These are phyloP conservation scores for Fusarium praegraminearum DNA, from an alignment of 2,329 filamentous ascomycete species.

Conservation along the genomic window DNA sequence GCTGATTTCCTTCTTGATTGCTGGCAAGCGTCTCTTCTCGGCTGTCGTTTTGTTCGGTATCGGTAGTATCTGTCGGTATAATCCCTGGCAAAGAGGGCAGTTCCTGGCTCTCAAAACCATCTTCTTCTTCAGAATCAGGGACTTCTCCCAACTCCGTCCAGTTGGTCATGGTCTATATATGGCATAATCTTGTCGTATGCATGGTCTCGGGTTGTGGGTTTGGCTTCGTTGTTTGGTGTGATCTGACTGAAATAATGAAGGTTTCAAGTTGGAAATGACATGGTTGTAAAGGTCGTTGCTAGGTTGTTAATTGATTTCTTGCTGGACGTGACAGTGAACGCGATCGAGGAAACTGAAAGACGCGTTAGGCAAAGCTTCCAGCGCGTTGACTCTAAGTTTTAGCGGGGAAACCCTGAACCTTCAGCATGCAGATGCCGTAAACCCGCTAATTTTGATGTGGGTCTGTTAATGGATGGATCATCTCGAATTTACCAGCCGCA, in stretches of 20 bases:
- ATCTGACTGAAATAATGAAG: slow-evolving; percentile 2
- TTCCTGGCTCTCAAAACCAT: slow-evolving; percentile 56
- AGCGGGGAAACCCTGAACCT: slow-evolving; percentile 23
- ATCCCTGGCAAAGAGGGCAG: slow-evolving; percentile 17
- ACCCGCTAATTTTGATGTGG: slow-evolving; percentile 20
- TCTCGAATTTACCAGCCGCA: slow-evolving; percentile 1
- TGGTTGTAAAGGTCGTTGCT: slow-evolving; percentile 12
- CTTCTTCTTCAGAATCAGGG: slow-evolving; percentile 64
- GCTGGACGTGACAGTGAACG: slow-evolving; percentile 43
- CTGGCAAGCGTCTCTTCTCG: background rate
- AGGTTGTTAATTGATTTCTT: slow-evolving; percentile 38
- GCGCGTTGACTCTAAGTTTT: slow-evolving; percentile 16
- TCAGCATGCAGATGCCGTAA: slow-evolving; percentile 4
- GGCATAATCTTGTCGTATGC: slow-evolving; percentile 47
- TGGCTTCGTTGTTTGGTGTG: background rate
- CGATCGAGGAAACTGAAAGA: slow-evolving; percentile 44
- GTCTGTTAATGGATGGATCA: slow-evolving; percentile 6
- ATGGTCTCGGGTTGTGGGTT: slow-evolving; percentile 10
- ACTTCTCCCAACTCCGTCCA: slow-evolving; percentile 65
- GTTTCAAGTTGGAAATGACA: slow-evolving; percentile 17
- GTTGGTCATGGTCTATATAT: slow-evolving; percentile 55
- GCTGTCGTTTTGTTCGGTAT: background rate
- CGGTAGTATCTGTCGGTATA: slow-evolving; percentile 8
- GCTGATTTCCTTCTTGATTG: slow-evolving; percentile 14
- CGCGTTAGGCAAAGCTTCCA: slow-evolving; percentile 41